Evolutionary conservation across 192 early-diverging fungal genomes (phyloP).

Genomic region (Entomortierella beljakovae): DNA sequence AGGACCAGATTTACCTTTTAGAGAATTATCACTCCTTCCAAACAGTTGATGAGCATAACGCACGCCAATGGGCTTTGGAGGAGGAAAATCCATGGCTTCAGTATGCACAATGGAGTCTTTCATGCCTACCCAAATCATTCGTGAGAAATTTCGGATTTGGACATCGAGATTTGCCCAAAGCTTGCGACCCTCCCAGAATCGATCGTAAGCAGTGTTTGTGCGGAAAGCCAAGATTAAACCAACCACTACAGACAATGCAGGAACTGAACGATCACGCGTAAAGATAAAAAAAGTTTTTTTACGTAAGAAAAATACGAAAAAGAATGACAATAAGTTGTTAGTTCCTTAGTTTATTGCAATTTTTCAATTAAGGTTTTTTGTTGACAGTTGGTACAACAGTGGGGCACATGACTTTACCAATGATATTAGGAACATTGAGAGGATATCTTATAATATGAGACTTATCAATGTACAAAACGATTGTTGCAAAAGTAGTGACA

Average conservation of each 20-base stretch:
- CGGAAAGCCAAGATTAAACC: constrained; percentile 86
- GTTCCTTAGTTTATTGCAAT: not conserved
- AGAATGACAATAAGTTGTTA: too few relatives aligned
- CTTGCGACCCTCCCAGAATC: constrained; percentile 90
- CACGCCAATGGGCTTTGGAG: not conserved
- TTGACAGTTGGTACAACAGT: not conserved
- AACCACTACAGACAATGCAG: constrained; percentile 62
- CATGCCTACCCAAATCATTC: constrained; percentile 72
- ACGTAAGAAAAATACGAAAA: not conserved
- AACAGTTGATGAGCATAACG: constrained; percentile 21
- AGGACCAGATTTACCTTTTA: not conserved
- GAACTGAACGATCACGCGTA: constrained; percentile 14
- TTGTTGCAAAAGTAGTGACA: constrained; percentile 20
- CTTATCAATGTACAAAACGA: constrained; percentile 14
- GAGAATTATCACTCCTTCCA: constrained; percentile 18
- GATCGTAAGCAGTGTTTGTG: constrained; percentile 80
- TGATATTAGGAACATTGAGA: constrained; percentile 33
- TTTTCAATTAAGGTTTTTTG: not conserved
- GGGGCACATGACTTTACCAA: constrained; percentile 34
- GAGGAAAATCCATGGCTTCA: not conserved
- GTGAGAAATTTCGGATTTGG: constrained; percentile 73
- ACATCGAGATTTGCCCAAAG: constrained; percentile 79
- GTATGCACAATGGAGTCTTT: constrained; percentile 10
- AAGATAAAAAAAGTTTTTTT: constrained; percentile 2
- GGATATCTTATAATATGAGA: not conserved